Conservation (phyloP, 148 eudicot species). For the Cornus florida region DNA sequence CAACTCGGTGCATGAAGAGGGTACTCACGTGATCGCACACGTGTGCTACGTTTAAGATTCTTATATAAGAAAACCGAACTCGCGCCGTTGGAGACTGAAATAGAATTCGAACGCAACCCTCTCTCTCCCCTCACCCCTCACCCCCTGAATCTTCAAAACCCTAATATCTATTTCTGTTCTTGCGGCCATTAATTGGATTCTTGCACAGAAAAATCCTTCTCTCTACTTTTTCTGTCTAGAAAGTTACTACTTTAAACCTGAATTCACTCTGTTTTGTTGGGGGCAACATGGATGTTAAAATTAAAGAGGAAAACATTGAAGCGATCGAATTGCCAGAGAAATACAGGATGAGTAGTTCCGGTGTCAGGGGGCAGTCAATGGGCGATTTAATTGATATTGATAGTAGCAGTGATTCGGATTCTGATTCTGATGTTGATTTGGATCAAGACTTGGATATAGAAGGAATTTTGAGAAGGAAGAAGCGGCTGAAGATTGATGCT, state of each 20-base stretch:
- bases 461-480: conserved; percentile 7
- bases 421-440: neutral
- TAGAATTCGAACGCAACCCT: neutral
- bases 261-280: too few species aligned
- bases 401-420: conserved; percentile 4
- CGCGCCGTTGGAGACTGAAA: neutral
- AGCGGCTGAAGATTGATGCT: neutral
- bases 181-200: neutral
- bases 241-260: too few species aligned
- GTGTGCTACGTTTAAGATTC: too few species aligned
- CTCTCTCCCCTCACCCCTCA: neutral
- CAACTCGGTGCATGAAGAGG: too few species aligned
- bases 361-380: too few species aligned
- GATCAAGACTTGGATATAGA: conserved; percentile 6
- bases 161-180: neutral
- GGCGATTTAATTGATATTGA: neutral
- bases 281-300: conserved; percentile 9
- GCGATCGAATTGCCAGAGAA: neutral
- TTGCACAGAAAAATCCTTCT: neutral
- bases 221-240: neutral
- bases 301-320: conserved; percentile 3
- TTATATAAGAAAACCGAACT: neutral
- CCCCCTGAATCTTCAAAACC: neutral
- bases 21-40: too few species aligned
- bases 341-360: neutral